Percentiles rank a stretch among this genome's conserved stretches.
These are phyloP conservation scores for Anaeromyces robustus DNA, from an alignment of 192 early-diverging fungal genomes.

Conservation along the genomic window DNA sequence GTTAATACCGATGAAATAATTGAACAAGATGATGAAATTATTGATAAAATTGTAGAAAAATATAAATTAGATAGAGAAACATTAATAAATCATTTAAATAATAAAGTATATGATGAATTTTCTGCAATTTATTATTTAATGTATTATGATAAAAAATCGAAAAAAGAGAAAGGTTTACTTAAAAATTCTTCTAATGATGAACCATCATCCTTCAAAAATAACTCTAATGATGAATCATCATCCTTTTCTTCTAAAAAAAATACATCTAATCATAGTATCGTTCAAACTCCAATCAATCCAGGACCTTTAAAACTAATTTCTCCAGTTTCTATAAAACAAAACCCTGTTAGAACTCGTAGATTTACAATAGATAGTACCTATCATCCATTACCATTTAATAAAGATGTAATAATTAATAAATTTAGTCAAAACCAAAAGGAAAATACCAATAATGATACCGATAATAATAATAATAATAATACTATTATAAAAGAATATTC, in stretches of 20 bases:
- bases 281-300: neutral
- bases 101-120: slow-evolving; percentile 38
- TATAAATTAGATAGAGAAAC: slow-evolving; percentile 29
- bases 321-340: too few species aligned
- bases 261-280: too few species aligned
- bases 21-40: slow-evolving; percentile 34
- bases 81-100: slow-evolving; percentile 22
- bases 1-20: slow-evolving; percentile 15
- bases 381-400: neutral
- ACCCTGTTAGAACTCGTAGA: neutral
- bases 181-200: too few species aligned
- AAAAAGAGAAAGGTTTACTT: neutral
- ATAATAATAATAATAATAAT: neutral
- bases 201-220: too few species aligned
- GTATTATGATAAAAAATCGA: slow-evolving; percentile 20
- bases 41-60: slow-evolving; percentile 30
- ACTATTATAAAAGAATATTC: neutral
- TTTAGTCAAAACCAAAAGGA: neutral
- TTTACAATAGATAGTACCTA: neutral
- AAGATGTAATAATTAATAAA: neutral
- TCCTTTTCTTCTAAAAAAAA: neutral
- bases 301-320: neutral
- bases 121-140: slow-evolving; percentile 40
- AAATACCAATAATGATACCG: neutral
- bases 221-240: neutral